A percentile compares a stretch with the other conserved stretches of the same genome.
These are phyloP conservation scores for Nemania serpens DNA, from an alignment of 2,329 filamentous ascomycete genomes.

Conservation along the genomic window DNA sequence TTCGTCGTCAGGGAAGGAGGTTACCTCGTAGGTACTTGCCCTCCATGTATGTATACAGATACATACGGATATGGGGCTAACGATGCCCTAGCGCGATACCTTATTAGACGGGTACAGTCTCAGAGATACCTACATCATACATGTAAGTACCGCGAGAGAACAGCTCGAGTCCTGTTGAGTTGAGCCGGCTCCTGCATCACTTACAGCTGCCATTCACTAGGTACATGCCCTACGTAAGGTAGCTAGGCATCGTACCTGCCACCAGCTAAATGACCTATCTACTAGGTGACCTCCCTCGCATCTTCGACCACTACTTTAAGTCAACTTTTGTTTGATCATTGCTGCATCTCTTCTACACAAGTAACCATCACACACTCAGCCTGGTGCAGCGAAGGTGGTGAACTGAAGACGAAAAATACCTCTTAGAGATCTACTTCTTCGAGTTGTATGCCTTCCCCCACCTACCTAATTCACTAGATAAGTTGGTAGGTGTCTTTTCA, in stretches of 20 bases:
- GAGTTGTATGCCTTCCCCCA: too few relatives aligned
- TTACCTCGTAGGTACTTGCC: not conserved
- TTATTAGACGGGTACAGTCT: not conserved
- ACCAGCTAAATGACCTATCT: not conserved
- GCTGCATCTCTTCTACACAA: not conserved
- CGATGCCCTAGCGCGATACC: conserved; percentile 7
- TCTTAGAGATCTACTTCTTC: too few relatives aligned
- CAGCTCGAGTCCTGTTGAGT: conserved; percentile 10
- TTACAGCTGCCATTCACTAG: too few relatives aligned
- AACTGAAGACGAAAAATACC: too few relatives aligned
- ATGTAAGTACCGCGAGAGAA: conserved; percentile 4
- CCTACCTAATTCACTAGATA: too few relatives aligned
- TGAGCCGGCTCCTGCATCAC: not conserved
- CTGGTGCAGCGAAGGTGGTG: too few relatives aligned
- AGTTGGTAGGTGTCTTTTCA: too few relatives aligned
- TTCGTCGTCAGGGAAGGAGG: not conserved
- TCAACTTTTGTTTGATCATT: not conserved
- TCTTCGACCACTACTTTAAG: not conserved
- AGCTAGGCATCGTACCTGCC: not conserved
- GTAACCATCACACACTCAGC: too few relatives aligned
- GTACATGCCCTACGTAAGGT: too few relatives aligned
- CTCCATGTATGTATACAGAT: too few relatives aligned
- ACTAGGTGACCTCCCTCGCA: not conserved
- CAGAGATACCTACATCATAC: too few relatives aligned
- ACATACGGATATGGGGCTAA: not conserved